phyloP scores from a whole-genome alignment of 495 filamentous ascomycete genomes.

The Pyrenula massariospora region DNA sequence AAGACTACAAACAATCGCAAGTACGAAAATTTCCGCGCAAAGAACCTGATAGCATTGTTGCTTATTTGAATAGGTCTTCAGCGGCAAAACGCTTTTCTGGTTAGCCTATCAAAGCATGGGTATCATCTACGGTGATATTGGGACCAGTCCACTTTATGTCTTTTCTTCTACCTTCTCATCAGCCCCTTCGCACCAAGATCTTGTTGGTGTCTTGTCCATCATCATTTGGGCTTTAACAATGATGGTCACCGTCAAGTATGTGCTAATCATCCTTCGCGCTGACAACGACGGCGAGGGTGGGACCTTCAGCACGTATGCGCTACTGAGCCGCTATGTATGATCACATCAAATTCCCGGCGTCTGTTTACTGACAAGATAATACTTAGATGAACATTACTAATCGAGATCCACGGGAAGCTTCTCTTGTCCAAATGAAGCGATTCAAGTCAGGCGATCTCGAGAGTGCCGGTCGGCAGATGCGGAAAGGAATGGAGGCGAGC shows the following conservation, averaged over 20 bases:
- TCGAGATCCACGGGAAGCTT: slow-evolving; percentile 41
- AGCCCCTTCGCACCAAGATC: slow-evolving; percentile 43
- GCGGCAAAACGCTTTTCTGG: slow-evolving; percentile 8
- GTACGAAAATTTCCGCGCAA: slow-evolving; percentile 2
- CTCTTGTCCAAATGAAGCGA: slow-evolving; percentile 48
- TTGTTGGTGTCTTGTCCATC: slow-evolving; percentile 59
- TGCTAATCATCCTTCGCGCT: slow-evolving; percentile 53
- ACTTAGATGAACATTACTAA: slow-evolving; percentile 24
- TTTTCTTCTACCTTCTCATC: slow-evolving; percentile 56
- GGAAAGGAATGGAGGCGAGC: slow-evolving; percentile 47
- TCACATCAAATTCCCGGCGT: neutral
- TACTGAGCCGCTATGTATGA: slow-evolving; percentile 59
- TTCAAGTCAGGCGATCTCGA: slow-evolving; percentile 42
- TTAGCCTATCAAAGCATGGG: slow-evolving; percentile 60
- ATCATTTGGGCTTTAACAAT: slow-evolving; percentile 64
- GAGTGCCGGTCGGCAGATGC: slow-evolving; percentile 35
- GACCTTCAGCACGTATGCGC: slow-evolving; percentile 59
- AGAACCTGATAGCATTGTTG: slow-evolving; percentile 5
- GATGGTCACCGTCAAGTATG: slow-evolving; percentile 66
- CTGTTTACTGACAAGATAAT: too few species aligned
- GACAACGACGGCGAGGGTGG: slow-evolving; percentile 73
- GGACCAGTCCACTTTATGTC: slow-evolving; percentile 63
- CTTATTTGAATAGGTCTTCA: slow-evolving; percentile 4
- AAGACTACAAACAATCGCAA: neutral
- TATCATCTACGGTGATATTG: slow-evolving; percentile 69